Evolutionary conservation across 768 basidiomycete species (phyloP).

Genomic region (Rhizopogon rudus): DNA sequence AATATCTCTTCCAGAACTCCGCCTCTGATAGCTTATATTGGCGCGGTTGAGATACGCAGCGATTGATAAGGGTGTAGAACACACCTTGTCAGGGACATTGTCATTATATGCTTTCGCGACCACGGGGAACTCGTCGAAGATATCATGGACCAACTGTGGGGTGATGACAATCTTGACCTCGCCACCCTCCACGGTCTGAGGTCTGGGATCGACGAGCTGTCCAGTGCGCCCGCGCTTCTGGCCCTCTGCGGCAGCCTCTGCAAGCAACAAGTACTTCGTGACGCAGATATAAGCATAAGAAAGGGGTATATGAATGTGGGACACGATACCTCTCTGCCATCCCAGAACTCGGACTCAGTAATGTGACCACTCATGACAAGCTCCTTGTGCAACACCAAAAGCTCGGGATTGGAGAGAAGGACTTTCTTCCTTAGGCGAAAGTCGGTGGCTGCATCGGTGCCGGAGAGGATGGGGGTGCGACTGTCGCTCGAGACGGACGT

Average conservation of each 20-base stretch:
- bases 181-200: conserved; percentile 76
- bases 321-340: conserved; percentile 76
- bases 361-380: conserved; percentile 84
- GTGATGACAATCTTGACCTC: conserved; percentile 90
- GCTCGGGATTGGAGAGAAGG: conserved; percentile 69
- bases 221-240: conserved; percentile 82
- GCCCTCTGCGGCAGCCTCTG: conserved; percentile 67
- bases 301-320: conserved; percentile 7
- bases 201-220: conserved; percentile 83
- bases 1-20: conserved; percentile 96
- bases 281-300: conserved; percentile 18
- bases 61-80: neutral
- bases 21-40: conserved; percentile 71
- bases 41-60: conserved; percentile 8
- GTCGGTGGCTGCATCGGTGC: conserved; percentile 58
- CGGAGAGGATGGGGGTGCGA: conserved; percentile 49
- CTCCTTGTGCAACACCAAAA: conserved; percentile 79
- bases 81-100: conserved; percentile 84
- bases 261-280: conserved; percentile 64
- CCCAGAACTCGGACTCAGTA: conserved; percentile 95
- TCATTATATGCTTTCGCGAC: conserved; percentile 90
- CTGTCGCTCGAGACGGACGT: conserved; percentile 55
- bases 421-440: conserved; percentile 77
- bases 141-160: conserved; percentile 88
- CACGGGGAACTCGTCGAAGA: conserved; percentile 97